Conservation (phyloP, 768 basidiomycete species). For the Kwoniella botswanensis region DNA sequence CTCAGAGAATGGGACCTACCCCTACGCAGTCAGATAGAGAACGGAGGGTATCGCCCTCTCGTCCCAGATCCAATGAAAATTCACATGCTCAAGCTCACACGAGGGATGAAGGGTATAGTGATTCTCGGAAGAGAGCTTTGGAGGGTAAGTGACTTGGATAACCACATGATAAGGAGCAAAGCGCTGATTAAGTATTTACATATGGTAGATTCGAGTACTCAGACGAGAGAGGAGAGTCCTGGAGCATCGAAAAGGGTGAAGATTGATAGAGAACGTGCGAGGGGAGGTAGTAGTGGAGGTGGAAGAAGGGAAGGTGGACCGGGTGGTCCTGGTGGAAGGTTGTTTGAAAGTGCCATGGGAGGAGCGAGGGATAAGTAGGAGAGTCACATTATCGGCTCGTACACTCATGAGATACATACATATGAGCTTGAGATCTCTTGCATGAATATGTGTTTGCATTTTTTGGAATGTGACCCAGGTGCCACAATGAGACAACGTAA, state of each 20-base stretch:
- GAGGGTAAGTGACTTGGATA: conserved; percentile 36
- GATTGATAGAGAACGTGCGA: conserved; percentile 44
- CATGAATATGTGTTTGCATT: neutral
- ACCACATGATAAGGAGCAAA: neutral
- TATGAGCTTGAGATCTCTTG: neutral
- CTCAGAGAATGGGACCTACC: conserved; percentile 31
- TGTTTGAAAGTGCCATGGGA: conserved; percentile 26
- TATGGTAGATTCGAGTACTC: conserved; percentile 21
- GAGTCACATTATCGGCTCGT: too few species aligned
- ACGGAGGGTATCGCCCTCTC: conserved; percentile 4
- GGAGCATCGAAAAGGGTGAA: conserved; percentile 43
- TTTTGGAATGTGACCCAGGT: too few species aligned
- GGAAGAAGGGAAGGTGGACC: neutral
- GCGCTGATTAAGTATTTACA: neutral
- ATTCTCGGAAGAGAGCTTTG: conserved; percentile 40
- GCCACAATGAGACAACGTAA: neutral
- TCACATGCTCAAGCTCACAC: neutral
- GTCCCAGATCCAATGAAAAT: neutral
- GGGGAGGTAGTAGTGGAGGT: conserved; percentile 13
- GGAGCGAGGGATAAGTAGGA: conserved; percentile 18
- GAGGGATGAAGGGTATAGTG: conserved; percentile 10
- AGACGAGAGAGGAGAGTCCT: conserved; percentile 41
- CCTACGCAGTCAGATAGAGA: conserved; percentile 18
- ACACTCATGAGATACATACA: too few species aligned
- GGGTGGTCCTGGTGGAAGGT: conserved; percentile 7